Evolutionary conservation across 1,284 basidiomycete species (phyloP).

Genomic region (Somion occarium): DNA sequence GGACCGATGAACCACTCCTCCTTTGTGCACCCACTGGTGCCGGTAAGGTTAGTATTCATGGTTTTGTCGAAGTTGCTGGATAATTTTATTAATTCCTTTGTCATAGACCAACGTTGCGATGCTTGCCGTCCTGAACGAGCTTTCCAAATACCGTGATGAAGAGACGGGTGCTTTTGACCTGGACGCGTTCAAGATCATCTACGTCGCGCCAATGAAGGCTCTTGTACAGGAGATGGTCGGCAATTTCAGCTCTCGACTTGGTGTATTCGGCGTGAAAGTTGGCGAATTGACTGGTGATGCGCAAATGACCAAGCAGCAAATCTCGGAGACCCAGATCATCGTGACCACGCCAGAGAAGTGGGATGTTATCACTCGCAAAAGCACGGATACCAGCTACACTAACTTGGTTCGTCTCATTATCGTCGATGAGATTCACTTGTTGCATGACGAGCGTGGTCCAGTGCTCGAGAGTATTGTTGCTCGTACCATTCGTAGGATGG

Average conservation of each 20-base stretch:
- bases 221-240: conserved; percentile 97
- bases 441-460: conserved; percentile 98
- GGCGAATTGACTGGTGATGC: conserved; percentile 97
- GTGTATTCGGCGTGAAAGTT: conserved; percentile 81
- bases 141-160: conserved; percentile 81
- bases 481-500: conserved; percentile 91
- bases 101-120: conserved; percentile 95
- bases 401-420: conserved; percentile 97
- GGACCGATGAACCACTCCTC: conserved; percentile 90
- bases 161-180: conserved; percentile 84
- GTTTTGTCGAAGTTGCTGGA: conserved; percentile 8
- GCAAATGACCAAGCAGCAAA: conserved; percentile 98
- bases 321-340: conserved; percentile 96
- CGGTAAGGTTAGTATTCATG: conserved; percentile 68
- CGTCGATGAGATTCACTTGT: conserved; percentile 96
- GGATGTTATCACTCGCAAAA: conserved; percentile 99
- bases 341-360: conserved; percentile 99
- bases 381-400: conserved; percentile 94
- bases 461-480: conserved; percentile 93
- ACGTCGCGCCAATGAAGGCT: conserved; percentile 99
- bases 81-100: conserved; percentile 8
- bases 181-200: conserved; percentile 94
- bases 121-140: conserved; percentile 87
- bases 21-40: conserved; percentile 98
- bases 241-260: conserved; percentile 85